These are phyloP conservation scores for Gnomoniopsis sp. DNA, from an alignment of 2,329 filamentous ascomycete species.

Conservation along the genomic window DNA sequence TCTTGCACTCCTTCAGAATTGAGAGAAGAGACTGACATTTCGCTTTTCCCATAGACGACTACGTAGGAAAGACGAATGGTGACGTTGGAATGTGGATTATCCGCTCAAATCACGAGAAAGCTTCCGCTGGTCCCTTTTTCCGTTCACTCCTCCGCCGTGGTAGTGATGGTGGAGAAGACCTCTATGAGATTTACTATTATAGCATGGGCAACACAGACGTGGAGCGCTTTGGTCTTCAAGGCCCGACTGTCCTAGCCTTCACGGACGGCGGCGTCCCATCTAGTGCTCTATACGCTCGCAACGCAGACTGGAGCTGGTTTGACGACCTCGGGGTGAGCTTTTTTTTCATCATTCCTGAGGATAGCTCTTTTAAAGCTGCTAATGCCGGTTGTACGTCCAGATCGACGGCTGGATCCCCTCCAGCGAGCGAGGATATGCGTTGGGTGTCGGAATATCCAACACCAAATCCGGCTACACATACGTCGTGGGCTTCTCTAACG, in stretches of 20 bases:
- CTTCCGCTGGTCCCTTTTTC: constrained; percentile 36
- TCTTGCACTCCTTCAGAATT: not conserved
- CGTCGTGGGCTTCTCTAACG: constrained; percentile 33
- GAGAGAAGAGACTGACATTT: not conserved
- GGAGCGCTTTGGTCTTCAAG: constrained; percentile 38
- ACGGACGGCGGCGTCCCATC: constrained; percentile 35
- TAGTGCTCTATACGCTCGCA: constrained; percentile 30
- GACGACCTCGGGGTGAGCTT: constrained; percentile 21
- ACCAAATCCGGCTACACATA: constrained; percentile 36
- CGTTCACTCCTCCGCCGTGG: constrained; percentile 36
- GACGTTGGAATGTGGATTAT: constrained; percentile 36
- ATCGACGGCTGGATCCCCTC: constrained; percentile 30
- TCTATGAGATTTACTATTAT: constrained; percentile 42
- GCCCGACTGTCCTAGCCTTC: constrained; percentile 36
- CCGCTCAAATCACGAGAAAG: constrained; percentile 38
- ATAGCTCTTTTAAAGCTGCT: not conserved
- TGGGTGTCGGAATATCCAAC: constrained; percentile 33
- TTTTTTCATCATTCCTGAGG: not conserved
- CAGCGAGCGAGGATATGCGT: constrained; percentile 27
- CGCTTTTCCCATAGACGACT: constrained; percentile 32
- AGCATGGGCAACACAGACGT: constrained; percentile 40
- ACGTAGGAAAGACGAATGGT: constrained; percentile 32
- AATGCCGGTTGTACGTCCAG: constrained; percentile 17
- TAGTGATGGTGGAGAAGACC: constrained; percentile 31
- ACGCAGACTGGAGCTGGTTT: constrained; percentile 33